phyloP scores from a whole-genome alignment of 169 alveolate species.

The Amoebophrya sp. region DNA sequence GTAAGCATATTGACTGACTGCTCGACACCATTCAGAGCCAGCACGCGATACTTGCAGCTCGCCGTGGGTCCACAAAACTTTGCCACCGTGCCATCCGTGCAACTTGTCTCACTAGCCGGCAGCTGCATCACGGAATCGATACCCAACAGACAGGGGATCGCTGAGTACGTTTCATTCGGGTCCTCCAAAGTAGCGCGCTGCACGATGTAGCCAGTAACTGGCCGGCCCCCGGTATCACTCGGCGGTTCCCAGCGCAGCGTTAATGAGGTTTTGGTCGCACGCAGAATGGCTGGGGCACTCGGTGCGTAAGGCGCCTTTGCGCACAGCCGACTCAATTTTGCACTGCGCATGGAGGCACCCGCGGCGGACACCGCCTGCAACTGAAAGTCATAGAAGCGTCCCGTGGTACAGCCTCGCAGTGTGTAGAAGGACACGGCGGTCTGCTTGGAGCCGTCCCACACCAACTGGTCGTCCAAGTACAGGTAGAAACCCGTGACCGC shows the following conservation, averaged over 20 bases:
- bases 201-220: constrained; percentile 25
- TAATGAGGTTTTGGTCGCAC: neutral
- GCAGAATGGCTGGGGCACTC: neutral
- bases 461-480: neutral
- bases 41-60: neutral
- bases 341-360: neutral
- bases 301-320: neutral
- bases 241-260: constrained; percentile 34
- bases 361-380: neutral
- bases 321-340: neutral
- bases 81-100: neutral
- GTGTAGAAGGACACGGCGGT: neutral
- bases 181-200: constrained; percentile 26
- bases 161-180: neutral
- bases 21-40: neutral
- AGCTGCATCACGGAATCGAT: neutral
- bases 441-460: neutral
- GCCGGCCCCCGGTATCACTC: constrained; percentile 12
- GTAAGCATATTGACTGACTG: neutral
- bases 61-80: neutral
- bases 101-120: neutral
- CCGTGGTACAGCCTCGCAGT: neutral
- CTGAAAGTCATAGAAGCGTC: neutral
- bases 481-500: neutral
- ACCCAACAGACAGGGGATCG: neutral